Evolutionary conservation across 768 basidiomycete genomes (phyloP).

Genomic region (Lactarius hatsudake): DNA sequence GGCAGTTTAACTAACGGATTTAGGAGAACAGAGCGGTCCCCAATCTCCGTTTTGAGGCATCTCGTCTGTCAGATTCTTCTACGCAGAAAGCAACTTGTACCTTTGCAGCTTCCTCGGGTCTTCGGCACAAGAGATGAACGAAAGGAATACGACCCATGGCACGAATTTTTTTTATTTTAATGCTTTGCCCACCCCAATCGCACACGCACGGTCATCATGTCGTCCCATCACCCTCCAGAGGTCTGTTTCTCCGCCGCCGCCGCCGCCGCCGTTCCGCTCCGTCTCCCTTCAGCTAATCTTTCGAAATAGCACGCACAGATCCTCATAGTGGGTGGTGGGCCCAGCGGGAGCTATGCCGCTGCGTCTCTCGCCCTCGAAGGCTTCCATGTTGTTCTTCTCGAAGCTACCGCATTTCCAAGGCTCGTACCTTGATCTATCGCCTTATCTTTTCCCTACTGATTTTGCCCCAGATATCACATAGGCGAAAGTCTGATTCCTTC

Average conservation of each 20-base stretch:
- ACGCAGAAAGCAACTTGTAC: not conserved
- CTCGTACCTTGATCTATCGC: slow-evolving; percentile 27
- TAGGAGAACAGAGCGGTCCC: not conserved
- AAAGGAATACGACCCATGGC: not conserved
- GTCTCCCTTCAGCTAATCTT: not conserved
- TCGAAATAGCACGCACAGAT: slow-evolving; percentile 35
- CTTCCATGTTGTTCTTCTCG: slow-evolving; percentile 53
- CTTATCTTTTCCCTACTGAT: not conserved
- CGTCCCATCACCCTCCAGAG: slow-evolving; percentile 12
- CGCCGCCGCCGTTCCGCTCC: not conserved
- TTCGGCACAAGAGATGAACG: not conserved
- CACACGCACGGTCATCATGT: not conserved
- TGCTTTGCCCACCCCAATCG: not conserved
- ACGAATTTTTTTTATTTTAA: not conserved
- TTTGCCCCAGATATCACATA: slow-evolving; percentile 42
- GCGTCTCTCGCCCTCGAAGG: slow-evolving; percentile 56
- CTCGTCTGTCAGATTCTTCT: slow-evolving; percentile 2
- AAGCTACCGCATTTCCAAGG: slow-evolving; percentile 56
- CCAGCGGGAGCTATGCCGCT: slow-evolving; percentile 56
- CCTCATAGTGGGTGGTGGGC: slow-evolving; percentile 59
- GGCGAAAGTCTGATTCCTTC: slow-evolving; percentile 52
- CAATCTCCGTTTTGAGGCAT: not conserved
- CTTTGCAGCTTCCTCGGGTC: not conserved
- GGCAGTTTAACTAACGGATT: not conserved
- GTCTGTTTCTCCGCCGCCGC: not conserved